phyloP scores from a whole-genome alignment of 1,284 basidiomycete species.

The Cystobasidium slooffiae region DNA sequence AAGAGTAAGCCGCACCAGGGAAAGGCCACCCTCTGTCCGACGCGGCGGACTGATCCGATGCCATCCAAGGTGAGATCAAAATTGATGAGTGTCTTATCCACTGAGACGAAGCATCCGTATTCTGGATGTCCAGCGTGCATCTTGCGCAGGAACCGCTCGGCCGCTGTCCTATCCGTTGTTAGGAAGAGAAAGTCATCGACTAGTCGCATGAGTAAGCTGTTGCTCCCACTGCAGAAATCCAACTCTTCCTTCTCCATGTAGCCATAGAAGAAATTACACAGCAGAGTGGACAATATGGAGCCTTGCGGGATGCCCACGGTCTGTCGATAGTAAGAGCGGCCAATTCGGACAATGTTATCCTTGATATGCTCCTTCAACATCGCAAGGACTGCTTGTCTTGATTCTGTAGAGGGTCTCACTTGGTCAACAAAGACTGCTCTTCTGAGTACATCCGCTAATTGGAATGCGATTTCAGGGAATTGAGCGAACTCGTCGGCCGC shows the following conservation, averaged over 20 bases:
- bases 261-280: slow-evolving; percentile 90
- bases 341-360: slow-evolving; percentile 91
- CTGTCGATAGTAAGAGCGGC: slow-evolving; percentile 77
- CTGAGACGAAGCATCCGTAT: slow-evolving; percentile 88
- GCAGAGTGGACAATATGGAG: slow-evolving; percentile 81
- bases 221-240: slow-evolving; percentile 65
- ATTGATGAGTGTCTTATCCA: slow-evolving; percentile 85
- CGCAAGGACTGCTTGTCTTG: slow-evolving; percentile 67
- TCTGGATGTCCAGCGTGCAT: slow-evolving; percentile 82
- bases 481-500: slow-evolving; percentile 66
- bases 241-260: slow-evolving; percentile 75
- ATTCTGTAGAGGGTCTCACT: slow-evolving; percentile 67
- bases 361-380: slow-evolving; percentile 87
- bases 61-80: slow-evolving; percentile 66
- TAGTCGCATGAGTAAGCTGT: slow-evolving; percentile 77
- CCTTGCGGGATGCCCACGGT: slow-evolving; percentile 93
- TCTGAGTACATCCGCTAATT: slow-evolving; percentile 69
- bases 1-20: slow-evolving; percentile 88
- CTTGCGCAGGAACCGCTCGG: slow-evolving; percentile 70
- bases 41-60: slow-evolving; percentile 46
- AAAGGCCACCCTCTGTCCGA: slow-evolving; percentile 60
- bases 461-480: slow-evolving; percentile 70
- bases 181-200: slow-evolving; percentile 94
- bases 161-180: slow-evolving; percentile 70
- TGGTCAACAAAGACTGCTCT: slow-evolving; percentile 85